Percentiles rank a stretch among this genome's conserved stretches.
These are phyloP conservation scores for Yarrowia sp. DNA, from an alignment of 805 yeast genomes.

Conservation along the genomic window DNA sequence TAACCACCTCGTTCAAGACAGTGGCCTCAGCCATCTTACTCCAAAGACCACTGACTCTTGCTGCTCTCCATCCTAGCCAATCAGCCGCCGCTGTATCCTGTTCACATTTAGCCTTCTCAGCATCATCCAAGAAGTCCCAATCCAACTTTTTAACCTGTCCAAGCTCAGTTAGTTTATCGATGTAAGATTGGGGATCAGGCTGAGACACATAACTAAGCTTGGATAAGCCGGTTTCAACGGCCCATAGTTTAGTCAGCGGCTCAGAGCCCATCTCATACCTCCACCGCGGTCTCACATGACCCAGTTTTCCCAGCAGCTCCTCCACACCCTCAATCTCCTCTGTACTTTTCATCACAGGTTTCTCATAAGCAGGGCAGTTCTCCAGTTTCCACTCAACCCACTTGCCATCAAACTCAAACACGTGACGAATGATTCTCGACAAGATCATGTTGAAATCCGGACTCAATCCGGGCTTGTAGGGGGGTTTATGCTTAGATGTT, in stretches of 20 bases:
- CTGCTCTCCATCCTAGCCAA: slow-evolving; percentile 48
- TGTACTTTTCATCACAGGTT: slow-evolving; percentile 27
- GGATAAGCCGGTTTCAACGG: slow-evolving; percentile 41
- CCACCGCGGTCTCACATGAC: slow-evolving; percentile 33
- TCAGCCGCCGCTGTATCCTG: slow-evolving; percentile 33
- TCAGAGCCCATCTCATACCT: slow-evolving; percentile 39
- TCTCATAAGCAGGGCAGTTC: slow-evolving; percentile 37
- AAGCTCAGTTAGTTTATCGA: slow-evolving; percentile 25
- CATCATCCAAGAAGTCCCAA: slow-evolving; percentile 25
- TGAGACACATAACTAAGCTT: slow-evolving; percentile 31
- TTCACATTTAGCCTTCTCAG: slow-evolving; percentile 31
- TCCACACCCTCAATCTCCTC: slow-evolving; percentile 19
- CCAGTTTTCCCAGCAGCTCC: slow-evolving; percentile 19
- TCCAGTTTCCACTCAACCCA: slow-evolving; percentile 41
- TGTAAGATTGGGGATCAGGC: slow-evolving; percentile 32
- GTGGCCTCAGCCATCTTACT: slow-evolving; percentile 40
- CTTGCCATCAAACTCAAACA: slow-evolving; percentile 31
- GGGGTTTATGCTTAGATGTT: not conserved
- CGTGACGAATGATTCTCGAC: not conserved
- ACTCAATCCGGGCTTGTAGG: not conserved
- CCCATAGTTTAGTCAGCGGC: slow-evolving; percentile 42
- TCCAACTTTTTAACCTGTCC: slow-evolving; percentile 23
- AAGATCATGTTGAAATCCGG: not conserved
- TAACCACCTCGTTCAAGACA: not conserved
- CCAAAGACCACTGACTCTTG: slow-evolving; percentile 41